Base-by-base conservation (phyloP, 495 filamentous ascomycete genomes). In the Ascodesmis nigricans region DNA sequence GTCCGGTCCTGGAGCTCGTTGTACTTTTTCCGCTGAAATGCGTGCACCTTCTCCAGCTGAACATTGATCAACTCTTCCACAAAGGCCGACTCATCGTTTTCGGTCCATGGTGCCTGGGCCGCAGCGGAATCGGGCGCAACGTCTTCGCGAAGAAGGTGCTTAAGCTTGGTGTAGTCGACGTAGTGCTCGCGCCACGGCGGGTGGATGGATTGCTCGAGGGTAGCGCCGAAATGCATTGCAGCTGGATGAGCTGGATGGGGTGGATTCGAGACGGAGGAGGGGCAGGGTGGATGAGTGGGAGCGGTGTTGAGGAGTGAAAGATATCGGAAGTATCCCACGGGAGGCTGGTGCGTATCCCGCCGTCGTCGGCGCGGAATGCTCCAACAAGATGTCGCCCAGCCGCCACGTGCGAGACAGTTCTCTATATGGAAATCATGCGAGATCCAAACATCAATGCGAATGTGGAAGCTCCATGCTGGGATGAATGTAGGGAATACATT, bases 11-110 rank as follows among this genome's bases (percentile, higher is more conserved):
- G 64, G 13, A 81, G 61, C 46, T 61, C 66, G 35, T 71, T 63
- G 42, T 72, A 71, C 31, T 69, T 87, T 35, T 75, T 66, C 21
- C 64, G 64, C 53, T 93, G 87, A 57, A 95, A 97, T 25, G 66
- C 59, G 49, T 84, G 73, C 42, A 95, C 87, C 59, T 95, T 95
- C 45, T 95, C 83, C 48, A 97, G 62, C 58, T 97, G 80, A 3
- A 74, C 70, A 53, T 92, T 97, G 48, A 92, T 64, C 33, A 93
- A 58, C 62, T 93, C 87, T 48, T 92, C 82, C 45, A 90, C 83
- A 55, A 97, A 97, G 7, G 62, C 63, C 39, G 74, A 74, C 60
- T 95, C 87, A 56, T 97, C 87, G n/a, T 81, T 71, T 40, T 91
- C 81, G 21, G 90, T 95, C 87, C 87, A 97, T 22, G 59, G 50